Evolutionary conservation across 805 yeast genomes (phyloP), one percentile per base, ranked within the genome.

Genomic region (Schizosaccharomyces japonicus): DNA sequence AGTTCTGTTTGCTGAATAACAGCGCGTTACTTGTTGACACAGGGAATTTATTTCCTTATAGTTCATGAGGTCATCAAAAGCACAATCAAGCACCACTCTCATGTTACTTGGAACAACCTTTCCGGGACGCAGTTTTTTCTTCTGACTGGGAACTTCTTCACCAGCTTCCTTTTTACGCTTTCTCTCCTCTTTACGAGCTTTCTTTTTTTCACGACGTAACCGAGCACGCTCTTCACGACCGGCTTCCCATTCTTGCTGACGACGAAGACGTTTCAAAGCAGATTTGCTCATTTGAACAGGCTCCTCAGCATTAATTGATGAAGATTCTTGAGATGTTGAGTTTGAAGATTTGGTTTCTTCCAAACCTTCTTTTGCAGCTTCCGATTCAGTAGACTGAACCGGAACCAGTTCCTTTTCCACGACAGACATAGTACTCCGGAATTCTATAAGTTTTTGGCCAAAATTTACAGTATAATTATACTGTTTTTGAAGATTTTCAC

Each of bases 1-100:
- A 47, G 73, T 71, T 54, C 80, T 71, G 58, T 80, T 82, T 15
- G 78, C 78, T 5, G 93, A 72, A 60, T 87, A 87, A 46, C 82
- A 70, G 50, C 95, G 68, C 2, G 87, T 75, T 46, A 90, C 68
- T 62, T 87, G 98, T 47, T 75, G 71, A 5, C 83, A 72, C 57
- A 87, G 61, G 19, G 94, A 80, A 1, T 71, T 71, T 17, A 67
- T 61, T 54, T 76, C 55, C 47, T 76, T 77, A 17, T 76, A 80
- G 32, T 70, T 72, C 98, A 90, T 90, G 56, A 80, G 57, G 42
- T 80, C 90, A 57, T 90, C 96, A 60, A 87, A 87, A 13, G 71
- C 80, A 62, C 98, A 87, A 61, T 87, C 98, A 52, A 85, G 57
- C n/a, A 85, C 64, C 26, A 85, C 66, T 4, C 59, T 63, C 5